These are phyloP conservation scores for Tardiomyces blankii DNA, from an alignment of 1,139 yeast species.

Conservation along the genomic window DNA sequence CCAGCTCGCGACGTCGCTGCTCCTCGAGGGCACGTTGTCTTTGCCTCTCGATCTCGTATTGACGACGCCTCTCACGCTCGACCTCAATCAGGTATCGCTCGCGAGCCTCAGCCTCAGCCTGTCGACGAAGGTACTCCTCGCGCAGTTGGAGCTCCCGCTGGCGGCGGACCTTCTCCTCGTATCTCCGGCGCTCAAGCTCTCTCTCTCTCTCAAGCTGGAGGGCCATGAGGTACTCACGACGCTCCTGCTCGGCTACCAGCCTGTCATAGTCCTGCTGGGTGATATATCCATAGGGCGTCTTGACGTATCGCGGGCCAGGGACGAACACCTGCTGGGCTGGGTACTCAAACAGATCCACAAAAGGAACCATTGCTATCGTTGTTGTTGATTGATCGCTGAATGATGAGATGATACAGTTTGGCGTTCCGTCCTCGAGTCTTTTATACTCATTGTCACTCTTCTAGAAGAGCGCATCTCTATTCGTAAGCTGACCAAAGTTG, in stretches of 20 bases:
- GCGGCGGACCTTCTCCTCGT: neutral
- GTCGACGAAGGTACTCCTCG: neutral
- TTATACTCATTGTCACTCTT: neutral
- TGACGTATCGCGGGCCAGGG: neutral
- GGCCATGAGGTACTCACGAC: neutral
- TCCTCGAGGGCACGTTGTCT: neutral
- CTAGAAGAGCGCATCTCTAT: neutral
- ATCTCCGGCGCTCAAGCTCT: neutral
- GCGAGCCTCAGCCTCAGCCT: neutral
- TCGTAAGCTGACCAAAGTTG: neutral
- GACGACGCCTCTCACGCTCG: neutral
- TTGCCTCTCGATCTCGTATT: neutral
- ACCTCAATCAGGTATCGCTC: neutral
- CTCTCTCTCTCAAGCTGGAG: neutral
- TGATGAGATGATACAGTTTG: no score
- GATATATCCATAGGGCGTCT: neutral
- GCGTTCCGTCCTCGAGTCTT: neutral
- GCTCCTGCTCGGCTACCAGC: neutral
- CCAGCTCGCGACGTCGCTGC: neutral
- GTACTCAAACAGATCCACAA: neutral
- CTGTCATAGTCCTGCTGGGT: neutral
- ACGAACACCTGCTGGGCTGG: neutral
- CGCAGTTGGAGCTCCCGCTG: neutral
- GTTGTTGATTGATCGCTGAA: no score
- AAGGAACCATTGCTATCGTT: neutral